phyloP scores from a whole-genome alignment of 345 rosid species.

The Noccaea caerulescens region DNA sequence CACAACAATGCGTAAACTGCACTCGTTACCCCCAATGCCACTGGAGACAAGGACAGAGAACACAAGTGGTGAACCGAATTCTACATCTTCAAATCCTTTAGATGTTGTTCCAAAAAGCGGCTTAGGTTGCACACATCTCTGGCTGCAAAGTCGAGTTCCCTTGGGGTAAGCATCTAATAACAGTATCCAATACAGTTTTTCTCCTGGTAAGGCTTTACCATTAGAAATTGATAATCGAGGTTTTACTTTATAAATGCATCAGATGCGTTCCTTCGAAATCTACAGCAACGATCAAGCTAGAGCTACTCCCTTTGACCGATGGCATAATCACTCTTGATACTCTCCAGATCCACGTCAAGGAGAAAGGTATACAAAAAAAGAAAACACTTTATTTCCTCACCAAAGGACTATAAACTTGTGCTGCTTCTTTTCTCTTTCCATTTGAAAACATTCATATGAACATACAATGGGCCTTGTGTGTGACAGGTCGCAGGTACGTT shows the following conservation, averaged over 20 bases:
- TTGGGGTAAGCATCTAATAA: slow-evolving; percentile 62
- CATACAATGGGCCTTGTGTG: slow-evolving; percentile 7
- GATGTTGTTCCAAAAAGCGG: slow-evolving; percentile 73
- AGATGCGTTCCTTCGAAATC: slow-evolving; percentile 93
- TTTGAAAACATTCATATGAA: slow-evolving; percentile 11
- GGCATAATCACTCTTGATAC: slow-evolving; percentile 93
- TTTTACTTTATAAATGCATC: slow-evolving; percentile 45
- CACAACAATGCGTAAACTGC: slow-evolving; percentile 42
- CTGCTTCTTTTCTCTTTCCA: slow-evolving; percentile 14
- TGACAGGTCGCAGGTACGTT: slow-evolving; percentile 80
- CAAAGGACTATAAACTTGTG: slow-evolving; percentile 9
- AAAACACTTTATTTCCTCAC: slow-evolving; percentile 11
- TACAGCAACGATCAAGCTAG: slow-evolving; percentile 84
- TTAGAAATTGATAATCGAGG: slow-evolving; percentile 18
- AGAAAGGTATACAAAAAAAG: slow-evolving; percentile 66
- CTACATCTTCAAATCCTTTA: slow-evolving; percentile 56
- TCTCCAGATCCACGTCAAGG: slow-evolving; percentile 82
- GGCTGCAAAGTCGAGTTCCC: slow-evolving; percentile 99
- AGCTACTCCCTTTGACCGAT: slow-evolving; percentile 95
- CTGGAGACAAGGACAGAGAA: slow-evolving; percentile 47
- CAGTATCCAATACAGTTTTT: slow-evolving; percentile 32
- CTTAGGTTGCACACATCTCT: slow-evolving; percentile 81
- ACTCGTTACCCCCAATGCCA: slow-evolving; percentile 44
- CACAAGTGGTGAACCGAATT: slow-evolving; percentile 41
- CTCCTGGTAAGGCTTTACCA: slow-evolving; percentile 19